Evolutionary conservation across 2,329 filamentous ascomycete genomes (phyloP).

Genomic region (Fusarium sp.): DNA sequence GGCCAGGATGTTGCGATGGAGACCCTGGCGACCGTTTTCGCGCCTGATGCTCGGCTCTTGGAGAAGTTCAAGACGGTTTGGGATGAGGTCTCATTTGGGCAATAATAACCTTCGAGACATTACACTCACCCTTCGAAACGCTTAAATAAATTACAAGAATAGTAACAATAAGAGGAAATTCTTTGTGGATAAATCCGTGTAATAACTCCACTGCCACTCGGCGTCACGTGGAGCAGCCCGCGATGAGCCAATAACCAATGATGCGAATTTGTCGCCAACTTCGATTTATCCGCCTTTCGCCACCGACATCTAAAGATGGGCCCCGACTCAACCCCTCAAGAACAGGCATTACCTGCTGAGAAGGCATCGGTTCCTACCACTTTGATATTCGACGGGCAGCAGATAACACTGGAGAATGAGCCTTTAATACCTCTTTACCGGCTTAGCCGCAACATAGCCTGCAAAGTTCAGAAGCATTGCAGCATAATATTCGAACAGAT

Average conservation of each 20-base stretch:
- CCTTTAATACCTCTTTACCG: slow-evolving; percentile 13
- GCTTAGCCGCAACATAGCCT: slow-evolving; percentile 5
- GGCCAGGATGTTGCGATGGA: background rate
- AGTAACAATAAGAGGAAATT: background rate
- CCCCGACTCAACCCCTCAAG: background rate
- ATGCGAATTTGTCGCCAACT: background rate
- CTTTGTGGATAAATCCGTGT: background rate
- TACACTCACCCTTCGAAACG: too few relatives aligned
- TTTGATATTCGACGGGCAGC: slow-evolving; percentile 12
- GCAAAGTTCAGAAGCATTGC: background rate
- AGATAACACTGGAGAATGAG: background rate
- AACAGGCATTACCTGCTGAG: background rate
- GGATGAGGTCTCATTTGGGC: background rate
- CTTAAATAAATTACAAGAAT: accelerated
- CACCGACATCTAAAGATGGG: background rate
- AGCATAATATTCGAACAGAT: slow-evolving; percentile 21
- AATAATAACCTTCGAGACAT: too few relatives aligned
- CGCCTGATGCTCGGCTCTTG: background rate
- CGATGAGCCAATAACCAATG: background rate
- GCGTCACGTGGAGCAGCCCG: background rate
- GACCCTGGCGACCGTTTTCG: background rate
- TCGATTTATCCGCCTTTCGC: background rate
- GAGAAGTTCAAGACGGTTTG: background rate
- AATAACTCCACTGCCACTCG: background rate
- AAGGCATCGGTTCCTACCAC: background rate